A percentile compares a stretch with the other conserved stretches of the same genome.
These are phyloP conservation scores for Fusarium subtropicale DNA, from an alignment of 2,329 filamentous ascomycete species.

Conservation along the genomic window DNA sequence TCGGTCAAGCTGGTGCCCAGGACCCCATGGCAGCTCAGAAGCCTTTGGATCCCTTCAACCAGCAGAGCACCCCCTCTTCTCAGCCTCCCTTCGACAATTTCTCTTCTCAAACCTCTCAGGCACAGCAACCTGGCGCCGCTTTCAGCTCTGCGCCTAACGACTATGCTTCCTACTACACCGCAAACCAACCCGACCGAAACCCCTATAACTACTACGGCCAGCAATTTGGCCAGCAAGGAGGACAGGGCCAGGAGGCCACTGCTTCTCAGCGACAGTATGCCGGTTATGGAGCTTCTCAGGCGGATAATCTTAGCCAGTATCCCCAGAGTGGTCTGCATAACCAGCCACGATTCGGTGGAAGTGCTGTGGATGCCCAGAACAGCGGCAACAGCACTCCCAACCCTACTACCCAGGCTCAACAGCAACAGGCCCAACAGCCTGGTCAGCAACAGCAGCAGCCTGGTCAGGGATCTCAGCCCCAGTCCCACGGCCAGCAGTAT, in stretches of 20 bases:
- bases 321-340: constrained; percentile 75
- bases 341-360: constrained; percentile 69
- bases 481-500: constrained; percentile 62
- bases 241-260: constrained; percentile 76
- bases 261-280: constrained; percentile 78
- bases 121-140: constrained; percentile 70
- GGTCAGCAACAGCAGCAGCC: constrained; percentile 60
- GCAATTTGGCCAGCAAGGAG: constrained; percentile 67
- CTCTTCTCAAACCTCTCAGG: constrained; percentile 69
- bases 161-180: constrained; percentile 87
- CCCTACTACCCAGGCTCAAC: constrained; percentile 71
- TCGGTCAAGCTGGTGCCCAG: constrained; percentile 70
- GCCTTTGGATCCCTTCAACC: constrained; percentile 86
- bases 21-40: constrained; percentile 76
- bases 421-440: constrained; percentile 57
- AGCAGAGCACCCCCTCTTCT: constrained; percentile 69
- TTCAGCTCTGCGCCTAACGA: constrained; percentile 82
- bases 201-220: constrained; percentile 84
- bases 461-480: constrained; percentile 58
- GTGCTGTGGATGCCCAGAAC: constrained; percentile 76
- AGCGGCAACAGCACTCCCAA: constrained; percentile 94
- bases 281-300: constrained; percentile 76
- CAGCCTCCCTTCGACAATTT: constrained; percentile 72
- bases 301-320: constrained; percentile 74
- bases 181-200: constrained; percentile 77